Evolutionary conservation across 306 rosid genomes (phyloP), one percentile per base, ranked within the genome.

Genomic region (Lupinus albus): DNA sequence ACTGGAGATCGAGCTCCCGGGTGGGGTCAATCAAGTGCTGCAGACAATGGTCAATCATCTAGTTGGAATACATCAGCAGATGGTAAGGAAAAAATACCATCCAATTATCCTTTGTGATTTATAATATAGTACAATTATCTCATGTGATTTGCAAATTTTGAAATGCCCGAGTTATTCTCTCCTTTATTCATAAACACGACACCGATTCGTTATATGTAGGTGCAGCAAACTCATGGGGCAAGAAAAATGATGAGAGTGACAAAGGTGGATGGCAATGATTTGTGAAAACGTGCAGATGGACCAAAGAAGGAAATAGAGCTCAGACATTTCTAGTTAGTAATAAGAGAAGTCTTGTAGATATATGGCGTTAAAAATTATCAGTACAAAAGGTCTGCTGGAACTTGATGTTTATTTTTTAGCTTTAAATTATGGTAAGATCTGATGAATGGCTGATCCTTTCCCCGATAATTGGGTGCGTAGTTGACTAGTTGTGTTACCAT

Each of bases 251-350:
- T 15, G 57, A 73, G 25, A 35, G 75, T 66, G 74, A 62, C 71
- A 78, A 57, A n/a, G 85, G 85, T 72, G 86, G 89, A 36, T 84
- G 91, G 87, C 85, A 76, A 78, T 64, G 30, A 51, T 46, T 67
- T 32, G 54, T 38, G n/a, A 44, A 56, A 54, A 41, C 4, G 57
- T 11, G 52, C 39, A 48, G 56, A 32, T 46, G 33, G 71, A 18
- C 45, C 60, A 1, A 59, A 51, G 67, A 59, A 72, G 74, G 47
- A 58, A 59, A 45, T 21, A 1, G 42, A 52, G 33, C 71, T 28
- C 13, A 1, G 44, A 5, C 64, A 32, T 74, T 59, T 70, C 49
- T 65, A 7, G 46, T 59, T 48, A 66, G 57, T 52, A 16, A 17
- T 47, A 56, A 8, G 8, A 15, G 53, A 28, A 55, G 7, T 30